A percentile compares a stretch with the other conserved stretches of the same genome.
phyloP scores from a whole-genome alignment of 192 early-diverging fungal genomes.

The Backusella sp. region DNA sequence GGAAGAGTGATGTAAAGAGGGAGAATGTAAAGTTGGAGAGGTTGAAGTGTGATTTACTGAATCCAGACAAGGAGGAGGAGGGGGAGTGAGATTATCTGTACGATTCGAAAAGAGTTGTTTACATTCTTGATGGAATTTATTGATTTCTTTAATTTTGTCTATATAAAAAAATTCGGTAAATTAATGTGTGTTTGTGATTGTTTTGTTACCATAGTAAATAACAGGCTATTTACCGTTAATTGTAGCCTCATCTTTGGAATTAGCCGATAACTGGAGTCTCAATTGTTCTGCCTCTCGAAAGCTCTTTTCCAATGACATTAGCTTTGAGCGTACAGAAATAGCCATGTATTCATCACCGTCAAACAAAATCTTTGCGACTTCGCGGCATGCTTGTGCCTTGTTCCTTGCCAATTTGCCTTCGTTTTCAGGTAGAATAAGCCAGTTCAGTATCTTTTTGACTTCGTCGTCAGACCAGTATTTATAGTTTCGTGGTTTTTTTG shows the following conservation, averaged over 20 bases:
- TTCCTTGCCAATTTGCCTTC: slow-evolving; percentile 10
- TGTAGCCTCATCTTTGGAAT: not conserved
- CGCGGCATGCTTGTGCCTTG: slow-evolving; percentile 1
- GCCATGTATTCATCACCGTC: slow-evolving; percentile 13
- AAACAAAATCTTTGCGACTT: not conserved
- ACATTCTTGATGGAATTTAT: slow-evolving; percentile 10
- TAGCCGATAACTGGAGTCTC: not conserved
- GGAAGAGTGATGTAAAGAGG: not conserved
- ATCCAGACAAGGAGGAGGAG: not conserved
- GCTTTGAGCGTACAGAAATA: not conserved
- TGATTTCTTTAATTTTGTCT: slow-evolving; percentile 13
- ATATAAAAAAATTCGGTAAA: too few relatives aligned
- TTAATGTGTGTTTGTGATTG: not conserved
- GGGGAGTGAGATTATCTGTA: not conserved
- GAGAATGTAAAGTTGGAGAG: not conserved
- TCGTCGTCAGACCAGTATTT: slow-evolving; percentile 12
- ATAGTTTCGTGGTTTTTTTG: slow-evolving; percentile 15
- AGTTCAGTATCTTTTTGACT: not conserved
- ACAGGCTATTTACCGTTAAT: not conserved
- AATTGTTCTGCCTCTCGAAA: not conserved
- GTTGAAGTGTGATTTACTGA: not conserved
- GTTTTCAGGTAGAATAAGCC: not conserved
- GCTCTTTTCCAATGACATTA: not conserved
- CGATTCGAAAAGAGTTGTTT: not conserved
- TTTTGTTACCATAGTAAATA: not conserved